A percentile compares a stretch with the other conserved stretches of the same genome.
phyloP scores from a whole-genome alignment of 2,329 filamentous ascomycete species.

The Trichoderma cornu-damae region DNA sequence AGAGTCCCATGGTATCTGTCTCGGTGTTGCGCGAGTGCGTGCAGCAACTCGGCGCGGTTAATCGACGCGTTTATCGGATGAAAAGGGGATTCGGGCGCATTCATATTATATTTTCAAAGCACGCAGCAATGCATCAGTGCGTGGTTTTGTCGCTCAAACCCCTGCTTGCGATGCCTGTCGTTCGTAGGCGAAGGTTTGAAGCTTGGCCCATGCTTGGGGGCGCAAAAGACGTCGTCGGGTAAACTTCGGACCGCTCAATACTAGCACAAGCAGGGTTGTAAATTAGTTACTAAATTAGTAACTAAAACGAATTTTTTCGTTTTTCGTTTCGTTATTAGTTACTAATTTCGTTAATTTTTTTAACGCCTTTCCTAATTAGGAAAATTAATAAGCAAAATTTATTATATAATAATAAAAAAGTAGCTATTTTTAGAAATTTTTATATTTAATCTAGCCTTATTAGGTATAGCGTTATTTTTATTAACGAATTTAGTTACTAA shows the following conservation, averaged over 20 bases:
- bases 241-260: constrained; percentile 13
- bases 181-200: constrained; percentile 1
- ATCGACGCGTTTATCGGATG: constrained; percentile 19
- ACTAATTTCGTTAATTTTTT: too few relatives aligned
- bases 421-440: too few relatives aligned
- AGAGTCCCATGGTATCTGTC: constrained; percentile 49
- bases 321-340: too few relatives aligned
- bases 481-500: too few relatives aligned
- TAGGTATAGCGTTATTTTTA: too few relatives aligned
- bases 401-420: too few relatives aligned
- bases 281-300: too few relatives aligned
- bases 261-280: too few relatives aligned
- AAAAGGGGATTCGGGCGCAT: neutral
- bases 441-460: too few relatives aligned
- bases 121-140: neutral
- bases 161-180: constrained; percentile 3
- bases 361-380: too few relatives aligned
- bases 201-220: neutral
- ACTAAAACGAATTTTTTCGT: too few relatives aligned
- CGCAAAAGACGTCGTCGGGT: constrained; percentile 11
- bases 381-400: too few relatives aligned
- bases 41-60: constrained; percentile 22
- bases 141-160: constrained; percentile 3
- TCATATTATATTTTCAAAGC: constrained; percentile 3
- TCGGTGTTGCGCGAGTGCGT: constrained; percentile 19